A percentile compares a stretch with the other conserved stretches of the same genome.
Evolutionary conservation across 2,329 filamentous ascomycete genomes (phyloP).

Genomic region (Cercospora zeina): DNA sequence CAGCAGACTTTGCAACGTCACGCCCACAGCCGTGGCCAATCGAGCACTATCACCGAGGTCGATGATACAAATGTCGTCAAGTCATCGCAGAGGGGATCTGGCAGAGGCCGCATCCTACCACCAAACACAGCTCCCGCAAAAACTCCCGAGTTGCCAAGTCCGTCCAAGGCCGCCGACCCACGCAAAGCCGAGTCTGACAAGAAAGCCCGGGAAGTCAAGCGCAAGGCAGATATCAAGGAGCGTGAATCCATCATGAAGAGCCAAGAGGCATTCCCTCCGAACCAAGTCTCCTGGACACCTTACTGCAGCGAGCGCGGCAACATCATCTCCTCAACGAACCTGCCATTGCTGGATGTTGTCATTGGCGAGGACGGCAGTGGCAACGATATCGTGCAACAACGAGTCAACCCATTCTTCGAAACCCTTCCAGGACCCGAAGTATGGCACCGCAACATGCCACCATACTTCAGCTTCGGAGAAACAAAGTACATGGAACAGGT

Average conservation of each 20-base stretch:
- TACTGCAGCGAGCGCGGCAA: constrained; percentile 15
- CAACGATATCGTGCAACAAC: constrained; percentile 3
- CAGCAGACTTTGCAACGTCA: not conserved
- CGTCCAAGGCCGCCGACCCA: not conserved
- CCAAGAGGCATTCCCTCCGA: not conserved
- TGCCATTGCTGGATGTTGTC: constrained; percentile 16
- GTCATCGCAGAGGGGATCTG: not conserved
- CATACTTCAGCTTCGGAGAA: constrained; percentile 38
- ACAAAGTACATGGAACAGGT: constrained; percentile 35
- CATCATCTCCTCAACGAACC: constrained; percentile 27
- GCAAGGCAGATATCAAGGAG: not conserved
- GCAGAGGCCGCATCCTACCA: not conserved
- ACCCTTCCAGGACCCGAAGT: constrained; percentile 34
- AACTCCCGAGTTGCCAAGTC: constrained; percentile 6
- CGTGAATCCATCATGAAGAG: not conserved
- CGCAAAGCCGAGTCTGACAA: constrained; percentile 3
- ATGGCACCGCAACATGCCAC: constrained; percentile 38
- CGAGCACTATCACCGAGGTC: not conserved
- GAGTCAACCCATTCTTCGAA: constrained; percentile 36
- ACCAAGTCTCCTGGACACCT: not conserved
- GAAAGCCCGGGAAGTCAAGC: not conserved
- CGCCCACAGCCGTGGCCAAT: not conserved
- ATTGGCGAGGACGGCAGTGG: constrained; percentile 2
- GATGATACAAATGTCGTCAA: not conserved
- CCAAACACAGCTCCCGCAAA: not conserved